These are phyloP conservation scores for Litchi chinensis DNA, from an alignment of 345 rosid species.

Conservation along the genomic window DNA sequence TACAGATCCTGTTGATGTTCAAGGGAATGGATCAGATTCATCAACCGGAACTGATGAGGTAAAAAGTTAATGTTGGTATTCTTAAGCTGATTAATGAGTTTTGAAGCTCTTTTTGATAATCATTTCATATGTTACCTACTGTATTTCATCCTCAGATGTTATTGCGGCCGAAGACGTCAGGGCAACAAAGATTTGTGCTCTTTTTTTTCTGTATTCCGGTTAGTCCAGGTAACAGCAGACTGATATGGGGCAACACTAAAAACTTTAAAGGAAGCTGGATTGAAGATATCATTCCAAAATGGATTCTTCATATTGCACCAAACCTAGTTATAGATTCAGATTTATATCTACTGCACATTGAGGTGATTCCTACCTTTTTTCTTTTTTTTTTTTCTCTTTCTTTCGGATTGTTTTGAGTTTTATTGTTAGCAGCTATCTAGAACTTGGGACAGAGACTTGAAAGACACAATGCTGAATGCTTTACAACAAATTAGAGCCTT, in stretches of 20 bases:
- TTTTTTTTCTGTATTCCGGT: slow-evolving; percentile 85
- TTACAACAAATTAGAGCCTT: no score
- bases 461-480: no score
- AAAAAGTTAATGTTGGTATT: neutral
- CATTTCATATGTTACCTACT: neutral
- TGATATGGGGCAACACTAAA: slow-evolving; percentile 79
- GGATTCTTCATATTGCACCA: slow-evolving; percentile 74
- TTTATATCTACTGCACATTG: slow-evolving; percentile 79
- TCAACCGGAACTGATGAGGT: slow-evolving; percentile 48
- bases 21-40: slow-evolving; percentile 47
- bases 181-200: slow-evolving; percentile 44
- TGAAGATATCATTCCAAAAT: slow-evolving; percentile 73
- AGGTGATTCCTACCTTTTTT: slow-evolving; percentile 43
- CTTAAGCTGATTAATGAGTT: neutral
- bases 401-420: neutral
- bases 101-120: neutral
- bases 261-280: slow-evolving; percentile 58
- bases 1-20: slow-evolving; percentile 36
- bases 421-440: neutral
- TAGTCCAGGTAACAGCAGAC: slow-evolving; percentile 84
- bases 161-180: slow-evolving; percentile 25
- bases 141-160: neutral
- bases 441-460: no score
- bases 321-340: slow-evolving; percentile 87
- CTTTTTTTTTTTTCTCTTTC: no score